These are phyloP conservation scores for Boletellus ananiceps DNA, from an alignment of 768 basidiomycete genomes.

Conservation along the genomic window DNA sequence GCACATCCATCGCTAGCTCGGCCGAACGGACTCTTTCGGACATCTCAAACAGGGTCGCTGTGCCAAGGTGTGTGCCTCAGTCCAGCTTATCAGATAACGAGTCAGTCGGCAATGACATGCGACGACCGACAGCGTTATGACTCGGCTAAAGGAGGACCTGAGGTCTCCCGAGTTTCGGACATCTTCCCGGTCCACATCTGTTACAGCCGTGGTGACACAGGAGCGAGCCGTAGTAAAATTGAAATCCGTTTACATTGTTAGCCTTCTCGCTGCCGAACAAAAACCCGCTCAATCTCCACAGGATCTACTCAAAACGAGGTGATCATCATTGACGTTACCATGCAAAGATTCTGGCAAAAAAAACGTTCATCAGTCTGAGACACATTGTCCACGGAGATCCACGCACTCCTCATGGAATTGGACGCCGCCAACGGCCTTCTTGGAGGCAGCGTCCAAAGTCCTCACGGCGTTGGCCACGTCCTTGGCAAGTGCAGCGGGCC, in stretches of 20 bases:
- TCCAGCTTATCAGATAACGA: too few relatives aligned
- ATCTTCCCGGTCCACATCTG: neutral
- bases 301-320: neutral
- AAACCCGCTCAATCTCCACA: neutral
- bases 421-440: slow-evolving; percentile 34
- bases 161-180: too few relatives aligned
- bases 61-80: too few relatives aligned
- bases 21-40: too few relatives aligned
- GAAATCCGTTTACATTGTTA: too few relatives aligned
- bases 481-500: slow-evolving; percentile 34
- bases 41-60: too few relatives aligned
- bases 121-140: too few relatives aligned
- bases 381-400: neutral
- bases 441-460: slow-evolving; percentile 19
- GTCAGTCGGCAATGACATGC: too few relatives aligned
- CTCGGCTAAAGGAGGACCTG: too few relatives aligned
- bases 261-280: neutral
- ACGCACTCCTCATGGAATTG: slow-evolving; percentile 38
- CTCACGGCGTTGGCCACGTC: slow-evolving; percentile 32
- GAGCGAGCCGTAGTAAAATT: too few relatives aligned
- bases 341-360: slow-evolving; percentile 19
- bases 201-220: neutral
- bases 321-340: slow-evolving; percentile 12
- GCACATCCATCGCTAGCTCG: too few relatives aligned
- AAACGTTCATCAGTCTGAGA: neutral